Conservation (phyloP, 768 basidiomycete species). For the Boletus pseudopeckii region DNA sequence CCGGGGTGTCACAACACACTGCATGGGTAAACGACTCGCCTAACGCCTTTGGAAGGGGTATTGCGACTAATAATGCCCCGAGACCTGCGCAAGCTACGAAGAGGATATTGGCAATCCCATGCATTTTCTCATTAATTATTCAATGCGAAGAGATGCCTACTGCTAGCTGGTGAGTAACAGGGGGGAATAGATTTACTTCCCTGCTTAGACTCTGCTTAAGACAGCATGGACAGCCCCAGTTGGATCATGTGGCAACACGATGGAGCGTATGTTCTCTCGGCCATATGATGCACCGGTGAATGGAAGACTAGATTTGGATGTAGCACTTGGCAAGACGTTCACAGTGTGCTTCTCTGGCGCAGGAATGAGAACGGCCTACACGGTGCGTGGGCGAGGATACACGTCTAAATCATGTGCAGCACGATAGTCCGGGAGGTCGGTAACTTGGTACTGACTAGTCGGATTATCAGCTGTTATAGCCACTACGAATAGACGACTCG, state of each 20-base stretch:
- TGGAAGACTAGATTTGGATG: no score
- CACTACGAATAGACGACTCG: not conserved
- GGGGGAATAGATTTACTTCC: not conserved
- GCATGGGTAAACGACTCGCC: slow-evolving; percentile 33
- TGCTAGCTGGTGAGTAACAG: not conserved
- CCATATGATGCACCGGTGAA: not conserved
- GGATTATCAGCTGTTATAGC: not conserved
- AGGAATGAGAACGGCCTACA: not conserved
- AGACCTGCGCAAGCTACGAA: slow-evolving; percentile 38
- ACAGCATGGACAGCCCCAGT: not conserved
- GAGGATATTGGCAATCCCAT: slow-evolving; percentile 1
- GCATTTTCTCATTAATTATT: slow-evolving; percentile 2
- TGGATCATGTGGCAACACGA: not conserved
- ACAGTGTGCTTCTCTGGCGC: not conserved
- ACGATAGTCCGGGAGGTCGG: not conserved
- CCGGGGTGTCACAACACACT: not conserved
- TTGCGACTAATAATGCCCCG: slow-evolving; percentile 35
- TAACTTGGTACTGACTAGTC: not conserved
- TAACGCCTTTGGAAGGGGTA: slow-evolving; percentile 54
- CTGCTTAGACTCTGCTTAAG: not conserved
- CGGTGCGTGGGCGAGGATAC: not conserved
- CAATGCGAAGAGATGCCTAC: not conserved
- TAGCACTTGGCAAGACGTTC: no score
- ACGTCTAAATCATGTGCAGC: not conserved
- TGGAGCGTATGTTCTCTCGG: not conserved